These are phyloP conservation scores for Phialophora verrucosa DNA, from an alignment of 2,329 filamentous ascomycete genomes.

Conservation along the genomic window DNA sequence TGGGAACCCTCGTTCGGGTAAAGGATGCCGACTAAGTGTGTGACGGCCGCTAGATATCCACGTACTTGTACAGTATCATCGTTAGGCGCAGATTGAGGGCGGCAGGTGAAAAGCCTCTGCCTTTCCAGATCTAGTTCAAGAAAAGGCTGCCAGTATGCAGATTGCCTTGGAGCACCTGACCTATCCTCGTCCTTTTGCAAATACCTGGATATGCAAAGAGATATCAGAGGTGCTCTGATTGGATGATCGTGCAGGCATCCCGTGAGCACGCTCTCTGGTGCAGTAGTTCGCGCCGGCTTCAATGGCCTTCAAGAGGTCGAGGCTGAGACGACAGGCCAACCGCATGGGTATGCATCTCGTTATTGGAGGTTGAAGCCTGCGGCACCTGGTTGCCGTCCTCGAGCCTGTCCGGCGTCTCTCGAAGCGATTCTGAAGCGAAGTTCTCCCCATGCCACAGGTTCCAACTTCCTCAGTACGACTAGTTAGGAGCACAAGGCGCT, in stretches of 20 bases:
- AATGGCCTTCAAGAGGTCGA: background rate
- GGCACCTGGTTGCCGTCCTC: background rate
- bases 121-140: slow-evolving; percentile 1
- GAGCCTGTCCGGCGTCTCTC: background rate
- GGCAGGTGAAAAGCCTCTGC: background rate
- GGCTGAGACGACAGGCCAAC: slow-evolving; percentile 8
- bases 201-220: slow-evolving; percentile 2
- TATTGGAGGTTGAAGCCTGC: background rate
- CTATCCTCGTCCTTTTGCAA: slow-evolving; percentile 4
- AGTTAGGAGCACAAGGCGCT: background rate
- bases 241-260: slow-evolving; percentile 9
- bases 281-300: slow-evolving; percentile 3
- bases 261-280: background rate
- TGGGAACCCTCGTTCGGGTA: background rate
- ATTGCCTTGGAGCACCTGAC: slow-evolving; percentile 4
- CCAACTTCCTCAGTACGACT: background rate
- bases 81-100: background rate
- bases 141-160: background rate
- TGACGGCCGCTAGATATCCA: background rate
- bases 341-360: background rate
- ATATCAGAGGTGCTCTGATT: slow-evolving; percentile 11
- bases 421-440: background rate
- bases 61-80: background rate
- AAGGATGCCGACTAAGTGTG: background rate
- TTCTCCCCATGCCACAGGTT: background rate